phyloP scores from a whole-genome alignment of 2,329 filamentous ascomycete genomes.

The Scedosporium apiospermum region DNA sequence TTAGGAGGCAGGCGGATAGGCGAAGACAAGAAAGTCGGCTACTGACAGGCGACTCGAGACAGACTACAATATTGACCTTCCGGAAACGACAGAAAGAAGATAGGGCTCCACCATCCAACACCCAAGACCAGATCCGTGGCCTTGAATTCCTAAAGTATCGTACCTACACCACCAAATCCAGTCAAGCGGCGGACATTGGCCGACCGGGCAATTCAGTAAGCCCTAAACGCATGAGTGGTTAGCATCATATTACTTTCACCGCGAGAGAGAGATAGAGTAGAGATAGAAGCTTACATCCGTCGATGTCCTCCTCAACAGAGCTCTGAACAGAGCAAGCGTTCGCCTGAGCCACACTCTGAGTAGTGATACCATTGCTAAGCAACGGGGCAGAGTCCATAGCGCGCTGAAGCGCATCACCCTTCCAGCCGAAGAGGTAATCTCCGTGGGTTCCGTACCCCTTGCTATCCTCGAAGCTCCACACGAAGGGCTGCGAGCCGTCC shows the following conservation, averaged over 20 bases:
- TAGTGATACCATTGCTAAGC: constrained; percentile 18
- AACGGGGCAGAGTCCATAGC: constrained; percentile 13
- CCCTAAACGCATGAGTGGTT: not conserved
- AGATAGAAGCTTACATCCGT: constrained; percentile 19
- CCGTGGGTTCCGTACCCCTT: constrained; percentile 27
- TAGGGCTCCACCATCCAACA: not conserved
- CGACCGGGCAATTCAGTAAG: not conserved
- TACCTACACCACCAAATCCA: not conserved
- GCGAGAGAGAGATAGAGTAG: too few species aligned
- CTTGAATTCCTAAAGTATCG: not conserved
- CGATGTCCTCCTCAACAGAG: constrained; percentile 20
- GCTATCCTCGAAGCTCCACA: constrained; percentile 12
- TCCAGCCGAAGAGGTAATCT: constrained; percentile 30
- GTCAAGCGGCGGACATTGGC: not conserved
- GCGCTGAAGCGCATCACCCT: constrained; percentile 20
- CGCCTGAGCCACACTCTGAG: constrained; percentile 20
- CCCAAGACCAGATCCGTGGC: too few species aligned
- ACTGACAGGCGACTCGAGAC: too few species aligned
- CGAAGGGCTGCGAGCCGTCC: constrained; percentile 11
- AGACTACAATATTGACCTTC: too few species aligned
- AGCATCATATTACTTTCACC: not conserved
- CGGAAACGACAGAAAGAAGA: constrained; percentile 1
- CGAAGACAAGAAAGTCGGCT: too few species aligned
- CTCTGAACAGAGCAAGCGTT: constrained; percentile 22
- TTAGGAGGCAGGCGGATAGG: too few species aligned